These are phyloP conservation scores for Dispira simplex DNA, from an alignment of 192 early-diverging fungal species.

Conservation along the genomic window DNA sequence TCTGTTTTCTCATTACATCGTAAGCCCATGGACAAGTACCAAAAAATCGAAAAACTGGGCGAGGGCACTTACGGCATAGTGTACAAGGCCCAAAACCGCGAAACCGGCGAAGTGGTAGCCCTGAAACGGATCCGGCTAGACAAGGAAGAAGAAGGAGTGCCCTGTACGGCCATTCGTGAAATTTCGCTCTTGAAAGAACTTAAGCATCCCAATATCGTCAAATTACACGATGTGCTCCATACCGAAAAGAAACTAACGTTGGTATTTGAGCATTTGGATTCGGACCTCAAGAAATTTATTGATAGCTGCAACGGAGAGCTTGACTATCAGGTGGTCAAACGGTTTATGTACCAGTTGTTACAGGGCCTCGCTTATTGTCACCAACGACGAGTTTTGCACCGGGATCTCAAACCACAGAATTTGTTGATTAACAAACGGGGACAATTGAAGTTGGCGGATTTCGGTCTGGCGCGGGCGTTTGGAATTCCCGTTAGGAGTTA, in stretches of 20 bases:
- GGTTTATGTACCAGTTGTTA: slow-evolving; percentile 95
- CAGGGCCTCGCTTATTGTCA: slow-evolving; percentile 97
- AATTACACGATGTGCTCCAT: slow-evolving; percentile 92
- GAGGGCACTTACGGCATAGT: slow-evolving; percentile 93
- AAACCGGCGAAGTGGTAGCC: slow-evolving; percentile 92
- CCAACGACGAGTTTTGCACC: slow-evolving; percentile 86
- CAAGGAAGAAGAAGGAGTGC: slow-evolving; percentile 78
- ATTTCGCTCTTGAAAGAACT: slow-evolving; percentile 72
- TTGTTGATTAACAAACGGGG: slow-evolving; percentile 90
- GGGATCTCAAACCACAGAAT: slow-evolving; percentile 83
- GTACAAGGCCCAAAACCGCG: slow-evolving; percentile 96
- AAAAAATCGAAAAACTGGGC: slow-evolving; percentile 9
- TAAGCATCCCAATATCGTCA: slow-evolving; percentile 53
- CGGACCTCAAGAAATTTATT: slow-evolving; percentile 97
- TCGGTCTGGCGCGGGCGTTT: slow-evolving; percentile 92
- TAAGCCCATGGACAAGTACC: not conserved
- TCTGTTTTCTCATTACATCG: too few species aligned
- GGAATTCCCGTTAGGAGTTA: slow-evolving; percentile 86
- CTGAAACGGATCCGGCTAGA: slow-evolving; percentile 86
- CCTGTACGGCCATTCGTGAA: slow-evolving; percentile 62
- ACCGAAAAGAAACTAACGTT: slow-evolving; percentile 96
- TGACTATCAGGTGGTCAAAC: slow-evolving; percentile 71
- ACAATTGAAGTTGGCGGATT: slow-evolving; percentile 78
- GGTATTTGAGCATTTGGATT: slow-evolving; percentile 98
- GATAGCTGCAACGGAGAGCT: slow-evolving; percentile 75